Conservation (phyloP, 371 early-diverging fungal genomes). For the Mortierella sp. region DNA sequence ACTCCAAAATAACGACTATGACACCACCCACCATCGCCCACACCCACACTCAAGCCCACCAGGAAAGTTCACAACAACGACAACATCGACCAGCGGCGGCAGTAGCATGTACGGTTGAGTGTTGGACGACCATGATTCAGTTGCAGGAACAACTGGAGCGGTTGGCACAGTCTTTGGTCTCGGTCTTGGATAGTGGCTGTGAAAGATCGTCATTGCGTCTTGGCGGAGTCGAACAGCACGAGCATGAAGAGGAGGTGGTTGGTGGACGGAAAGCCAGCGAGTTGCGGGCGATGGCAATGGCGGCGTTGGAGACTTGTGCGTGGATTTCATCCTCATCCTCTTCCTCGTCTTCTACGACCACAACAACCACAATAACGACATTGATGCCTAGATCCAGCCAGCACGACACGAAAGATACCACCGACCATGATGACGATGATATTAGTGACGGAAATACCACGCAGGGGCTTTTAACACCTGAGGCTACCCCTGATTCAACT, state of each 20-base stretch:
- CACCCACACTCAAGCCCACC: not conserved
- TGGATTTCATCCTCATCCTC: not conserved
- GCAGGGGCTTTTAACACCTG: conserved; percentile 21
- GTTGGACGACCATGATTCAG: not conserved
- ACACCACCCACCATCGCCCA: not conserved
- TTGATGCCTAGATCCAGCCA: not conserved
- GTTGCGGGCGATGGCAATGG: conserved; percentile 16
- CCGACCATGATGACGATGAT: not conserved
- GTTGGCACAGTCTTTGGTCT: conserved; percentile 18
- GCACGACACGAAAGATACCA: not conserved
- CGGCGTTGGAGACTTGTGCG: not conserved
- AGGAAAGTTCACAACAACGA: not conserved
- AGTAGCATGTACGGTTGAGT: conserved; percentile 3
- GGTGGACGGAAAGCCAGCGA: no score
- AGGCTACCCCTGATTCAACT: conserved; percentile 20
- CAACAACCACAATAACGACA: not conserved
- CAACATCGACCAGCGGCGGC: not conserved
- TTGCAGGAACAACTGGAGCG: conserved; percentile 18
- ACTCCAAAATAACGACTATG: not conserved
- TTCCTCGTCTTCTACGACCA: not conserved
- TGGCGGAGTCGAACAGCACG: not conserved
- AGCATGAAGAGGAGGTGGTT: conserved; percentile 1
- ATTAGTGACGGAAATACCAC: not conserved
- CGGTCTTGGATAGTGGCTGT: conserved; percentile 1
- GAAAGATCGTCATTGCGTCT: not conserved